Evolutionary conservation across 768 basidiomycete genomes (phyloP).

Genomic region (Jaapia argillacea): DNA sequence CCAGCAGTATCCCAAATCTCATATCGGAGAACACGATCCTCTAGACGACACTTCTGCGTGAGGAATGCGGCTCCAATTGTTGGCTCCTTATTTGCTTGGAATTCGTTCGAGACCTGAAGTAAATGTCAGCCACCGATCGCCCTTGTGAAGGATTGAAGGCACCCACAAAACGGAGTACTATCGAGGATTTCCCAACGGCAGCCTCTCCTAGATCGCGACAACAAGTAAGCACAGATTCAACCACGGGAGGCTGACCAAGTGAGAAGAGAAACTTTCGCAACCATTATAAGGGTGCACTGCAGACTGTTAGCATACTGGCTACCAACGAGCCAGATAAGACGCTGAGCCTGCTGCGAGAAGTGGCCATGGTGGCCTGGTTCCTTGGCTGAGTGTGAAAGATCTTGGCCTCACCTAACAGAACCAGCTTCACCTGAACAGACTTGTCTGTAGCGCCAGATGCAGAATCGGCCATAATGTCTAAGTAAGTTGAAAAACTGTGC

Average conservation of each 20-base stretch:
- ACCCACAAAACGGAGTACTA: slow-evolving; percentile 92
- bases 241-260: too few relatives aligned
- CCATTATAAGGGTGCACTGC: too few relatives aligned
- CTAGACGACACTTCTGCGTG: slow-evolving; percentile 90
- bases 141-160: slow-evolving; percentile 7
- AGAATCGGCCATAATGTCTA: slow-evolving; percentile 52
- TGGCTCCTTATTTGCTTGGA: slow-evolving; percentile 97
- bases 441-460: slow-evolving; percentile 72
- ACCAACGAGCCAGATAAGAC: too few relatives aligned
- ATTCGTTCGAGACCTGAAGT: slow-evolving; percentile 90
- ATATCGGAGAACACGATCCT: slow-evolving; percentile 87
- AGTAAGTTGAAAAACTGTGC: too few relatives aligned
- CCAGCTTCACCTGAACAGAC: slow-evolving; percentile 96
- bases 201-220: slow-evolving; percentile 89
- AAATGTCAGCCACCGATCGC: neutral
- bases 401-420: slow-evolving; percentile 68
- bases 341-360: too few relatives aligned
- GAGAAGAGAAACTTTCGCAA: too few relatives aligned
- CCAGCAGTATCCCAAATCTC: slow-evolving; percentile 98
- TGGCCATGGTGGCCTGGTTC: too few relatives aligned
- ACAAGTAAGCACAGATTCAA: too few relatives aligned
- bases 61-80: slow-evolving; percentile 96
- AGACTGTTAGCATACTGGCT: too few relatives aligned
- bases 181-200: slow-evolving; percentile 97
- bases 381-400: slow-evolving; percentile 10